Base-by-base conservation (phyloP, 148 eudicot species). In the Vaccinium myrtillus region DNA sequence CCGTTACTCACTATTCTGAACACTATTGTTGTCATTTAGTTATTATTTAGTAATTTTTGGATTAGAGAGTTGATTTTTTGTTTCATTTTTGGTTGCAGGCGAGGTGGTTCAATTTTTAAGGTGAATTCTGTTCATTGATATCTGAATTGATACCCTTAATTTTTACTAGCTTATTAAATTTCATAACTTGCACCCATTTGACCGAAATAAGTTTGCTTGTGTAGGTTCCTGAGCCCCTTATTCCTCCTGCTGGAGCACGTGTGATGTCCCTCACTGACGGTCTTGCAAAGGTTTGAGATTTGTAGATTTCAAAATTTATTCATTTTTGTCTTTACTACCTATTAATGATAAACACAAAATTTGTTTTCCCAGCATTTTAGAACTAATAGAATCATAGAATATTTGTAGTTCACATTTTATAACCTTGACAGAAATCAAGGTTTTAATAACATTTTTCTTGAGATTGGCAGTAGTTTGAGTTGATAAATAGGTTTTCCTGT, bases 221-320 rank as follows among this genome's bases (percentile, higher is more conserved):
- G 82, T 89, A 97, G 99, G 92, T 97, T 83, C 99, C 99, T 84
- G 98, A 97, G 87, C 94, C 99, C 85, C 97, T 97, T 87, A 95
- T 97, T 86, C 95, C 98, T 79, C 98, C 98, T 77, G 89, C 96
- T 76, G 99, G 99, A 87, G 99, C 99, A 83, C 96, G 99, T 69
- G 96, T 97, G 85, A 97, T 97, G 99, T 97, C 99, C 83, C 92
- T 97, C 78, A 97, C 98, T 53, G 99, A 97, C 87, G 99, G 98
- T 81, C 92, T 94, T 51, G 90, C 98, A 51, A 97, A 97, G 98
- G 99, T 97, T 79, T 79, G 71, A 15, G 69, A 16, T 58, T 56
- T 43, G 23, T 53, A 56, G 13, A 3, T 59, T 58, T 48, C 51
- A 6, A 23, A 49, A 7, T 79, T 36, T 23, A 36, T 82, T 63